Conservation (phyloP, 148 eudicot genomes). For the Rhododendron mucronatum region DNA sequence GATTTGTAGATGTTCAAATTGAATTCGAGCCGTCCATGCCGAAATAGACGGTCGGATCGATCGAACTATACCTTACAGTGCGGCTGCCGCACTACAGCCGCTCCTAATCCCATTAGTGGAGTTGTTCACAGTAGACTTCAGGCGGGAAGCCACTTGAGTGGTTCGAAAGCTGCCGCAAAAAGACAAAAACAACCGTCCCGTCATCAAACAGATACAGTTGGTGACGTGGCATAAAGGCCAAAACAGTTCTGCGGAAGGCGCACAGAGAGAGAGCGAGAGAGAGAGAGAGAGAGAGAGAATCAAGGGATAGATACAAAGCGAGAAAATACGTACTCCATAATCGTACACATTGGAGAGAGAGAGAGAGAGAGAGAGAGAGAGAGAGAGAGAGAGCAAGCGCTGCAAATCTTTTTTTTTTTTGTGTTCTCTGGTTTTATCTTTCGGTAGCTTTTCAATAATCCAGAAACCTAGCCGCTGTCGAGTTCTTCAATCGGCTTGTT, state of each 20-base stretch:
- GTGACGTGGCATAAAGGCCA: not conserved
- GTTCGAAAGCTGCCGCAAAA: not conserved
- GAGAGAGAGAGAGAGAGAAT: not conserved
- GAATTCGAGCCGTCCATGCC: too few relatives aligned
- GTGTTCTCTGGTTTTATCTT: not conserved
- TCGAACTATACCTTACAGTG: too few relatives aligned
- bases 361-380: not conserved
- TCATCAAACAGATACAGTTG: conserved; percentile 17
- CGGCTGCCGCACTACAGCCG: too few relatives aligned
- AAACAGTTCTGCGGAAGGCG: conserved; percentile 1
- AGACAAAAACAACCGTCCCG: conserved; percentile 15
- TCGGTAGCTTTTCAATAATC: not conserved
- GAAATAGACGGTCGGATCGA: too few relatives aligned
- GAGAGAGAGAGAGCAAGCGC: conserved; percentile 5
- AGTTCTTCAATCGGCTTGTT: not conserved
- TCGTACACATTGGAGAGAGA: not conserved
- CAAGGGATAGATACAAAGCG: not conserved
- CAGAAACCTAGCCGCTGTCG: not conserved
- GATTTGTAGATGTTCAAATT: too few relatives aligned
- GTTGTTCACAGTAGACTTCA: too few relatives aligned
- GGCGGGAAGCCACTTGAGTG: conserved; percentile 12
- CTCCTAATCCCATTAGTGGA: too few relatives aligned
- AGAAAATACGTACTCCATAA: not conserved
- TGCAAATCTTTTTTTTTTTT: not conserved
- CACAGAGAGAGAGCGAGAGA: not conserved